A percentile compares a stretch with the other conserved stretches of the same genome.
Conservation (phyloP, 495 filamentous ascomycete species). For the Aspergillus wentii region DNA sequence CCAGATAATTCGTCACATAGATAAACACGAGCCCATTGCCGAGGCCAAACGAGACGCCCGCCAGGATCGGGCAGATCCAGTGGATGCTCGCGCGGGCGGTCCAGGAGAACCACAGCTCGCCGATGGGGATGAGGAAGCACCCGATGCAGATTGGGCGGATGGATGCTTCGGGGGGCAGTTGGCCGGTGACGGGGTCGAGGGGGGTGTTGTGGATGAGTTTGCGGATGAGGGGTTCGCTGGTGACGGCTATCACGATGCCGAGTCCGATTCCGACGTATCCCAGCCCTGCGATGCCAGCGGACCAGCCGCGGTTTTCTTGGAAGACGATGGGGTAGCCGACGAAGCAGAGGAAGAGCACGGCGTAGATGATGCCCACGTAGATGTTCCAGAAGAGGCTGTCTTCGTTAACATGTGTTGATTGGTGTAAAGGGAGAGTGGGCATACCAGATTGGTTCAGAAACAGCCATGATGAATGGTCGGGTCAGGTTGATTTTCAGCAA, state of each 20-base stretch:
- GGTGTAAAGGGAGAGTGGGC: constrained; percentile 41
- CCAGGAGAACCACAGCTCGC: constrained; percentile 72
- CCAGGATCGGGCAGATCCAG: constrained; percentile 65
- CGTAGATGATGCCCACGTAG: constrained; percentile 65
- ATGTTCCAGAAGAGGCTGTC: constrained; percentile 63
- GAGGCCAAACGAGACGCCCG: constrained; percentile 67
- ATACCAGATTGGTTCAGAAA: constrained; percentile 64
- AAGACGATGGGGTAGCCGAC: constrained; percentile 71
- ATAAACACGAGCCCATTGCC: constrained; percentile 71
- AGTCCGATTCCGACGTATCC: constrained; percentile 67
- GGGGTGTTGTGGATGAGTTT: constrained; percentile 61
- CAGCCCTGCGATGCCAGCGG: constrained; percentile 57
- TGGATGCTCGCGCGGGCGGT: constrained; percentile 63
- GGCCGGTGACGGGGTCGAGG: constrained; percentile 60
- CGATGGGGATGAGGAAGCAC: constrained; percentile 56
- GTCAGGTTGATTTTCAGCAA: constrained; percentile 55
- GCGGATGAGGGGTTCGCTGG: constrained; percentile 58
- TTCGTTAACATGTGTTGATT: constrained; percentile 47
- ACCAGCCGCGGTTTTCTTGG: constrained; percentile 63
- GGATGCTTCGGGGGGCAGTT: constrained; percentile 59
- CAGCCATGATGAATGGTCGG: constrained; percentile 61
- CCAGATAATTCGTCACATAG: constrained; percentile 66
- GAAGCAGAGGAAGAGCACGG: constrained; percentile 70
- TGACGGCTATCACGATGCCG: constrained; percentile 59
- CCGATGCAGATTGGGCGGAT: constrained; percentile 64